Percentiles rank a stretch among this genome's conserved stretches.
Evolutionary conservation across 1,139 yeast genomes (phyloP).

Genomic region (Candida pseudocylindracea): DNA sequence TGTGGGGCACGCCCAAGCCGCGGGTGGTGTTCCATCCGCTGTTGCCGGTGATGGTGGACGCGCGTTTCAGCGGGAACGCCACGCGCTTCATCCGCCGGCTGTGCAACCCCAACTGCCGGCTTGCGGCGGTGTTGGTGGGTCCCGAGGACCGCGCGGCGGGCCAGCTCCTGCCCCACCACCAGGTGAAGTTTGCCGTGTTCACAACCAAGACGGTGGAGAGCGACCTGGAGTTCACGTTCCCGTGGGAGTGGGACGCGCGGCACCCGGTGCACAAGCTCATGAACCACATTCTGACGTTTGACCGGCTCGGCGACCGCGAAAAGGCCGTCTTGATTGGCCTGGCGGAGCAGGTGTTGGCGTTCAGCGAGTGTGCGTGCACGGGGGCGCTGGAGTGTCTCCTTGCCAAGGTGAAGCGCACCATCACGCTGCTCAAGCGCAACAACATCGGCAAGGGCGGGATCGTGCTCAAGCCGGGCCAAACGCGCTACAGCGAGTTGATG

Average conservation of each 20-base stretch:
- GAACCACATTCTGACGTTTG: slow-evolving; percentile 1
- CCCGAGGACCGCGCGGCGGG: not conserved
- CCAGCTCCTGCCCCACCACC: slow-evolving; percentile 11
- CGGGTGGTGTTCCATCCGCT: slow-evolving; percentile 26
- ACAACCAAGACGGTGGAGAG: slow-evolving; percentile 28
- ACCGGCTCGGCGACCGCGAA: not conserved
- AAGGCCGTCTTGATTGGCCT: slow-evolving; percentile 28
- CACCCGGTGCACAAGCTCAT: slow-evolving; percentile 50
- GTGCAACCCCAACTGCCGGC: slow-evolving; percentile 54
- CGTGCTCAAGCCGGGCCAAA: not conserved
- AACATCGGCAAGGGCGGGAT: not conserved
- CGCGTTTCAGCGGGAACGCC: slow-evolving; percentile 59
- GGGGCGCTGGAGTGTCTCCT: slow-evolving; percentile 19
- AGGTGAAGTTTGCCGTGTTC: slow-evolving; percentile 32
- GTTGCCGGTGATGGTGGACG: slow-evolving; percentile 46
- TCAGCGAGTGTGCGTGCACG: slow-evolving; percentile 53
- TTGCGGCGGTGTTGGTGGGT: slow-evolving; percentile 25
- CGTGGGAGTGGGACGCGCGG: slow-evolving; percentile 73
- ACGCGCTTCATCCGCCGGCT: slow-evolving; percentile 58
- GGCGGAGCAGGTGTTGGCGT: slow-evolving; percentile 26
- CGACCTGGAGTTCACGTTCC: slow-evolving; percentile 42
- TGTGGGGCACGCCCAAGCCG: slow-evolving; percentile 76
- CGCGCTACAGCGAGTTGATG: too few species aligned
- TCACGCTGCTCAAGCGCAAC: slow-evolving; percentile 5
- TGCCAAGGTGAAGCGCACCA: slow-evolving; percentile 36